phyloP scores from a whole-genome alignment of 768 basidiomycete species.

The Tricholoma sp. region DNA sequence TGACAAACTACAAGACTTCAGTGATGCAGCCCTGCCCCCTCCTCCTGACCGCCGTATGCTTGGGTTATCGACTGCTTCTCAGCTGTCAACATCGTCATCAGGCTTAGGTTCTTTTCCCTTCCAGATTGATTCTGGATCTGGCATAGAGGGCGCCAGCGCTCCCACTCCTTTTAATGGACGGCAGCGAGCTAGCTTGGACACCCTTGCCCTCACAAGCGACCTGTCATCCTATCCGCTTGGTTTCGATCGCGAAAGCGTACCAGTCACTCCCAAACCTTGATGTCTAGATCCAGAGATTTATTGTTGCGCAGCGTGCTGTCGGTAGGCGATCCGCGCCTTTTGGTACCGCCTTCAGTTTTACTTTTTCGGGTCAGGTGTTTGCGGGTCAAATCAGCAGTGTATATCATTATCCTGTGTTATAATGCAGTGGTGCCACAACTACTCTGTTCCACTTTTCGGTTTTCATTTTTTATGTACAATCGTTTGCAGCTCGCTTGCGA shows the following conservation, averaged over 20 bases:
- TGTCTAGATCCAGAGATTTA: neutral
- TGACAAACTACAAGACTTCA: slow-evolving; percentile 17
- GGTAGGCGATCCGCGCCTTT: too few relatives aligned
- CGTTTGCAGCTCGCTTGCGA: slow-evolving; percentile 7
- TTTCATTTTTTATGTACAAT: neutral
- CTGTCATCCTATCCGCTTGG: slow-evolving; percentile 79
- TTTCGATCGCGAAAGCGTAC: slow-evolving; percentile 52
- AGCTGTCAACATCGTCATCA: slow-evolving; percentile 70
- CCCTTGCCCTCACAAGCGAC: slow-evolving; percentile 77
- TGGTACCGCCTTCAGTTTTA: neutral
- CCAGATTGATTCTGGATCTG: slow-evolving; percentile 67
- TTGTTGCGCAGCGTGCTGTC: too few relatives aligned
- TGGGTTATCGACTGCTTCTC: slow-evolving; percentile 75
- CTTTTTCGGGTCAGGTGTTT: slow-evolving; percentile 8
- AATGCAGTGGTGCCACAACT: neutral
- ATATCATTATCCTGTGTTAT: slow-evolving; percentile 6
- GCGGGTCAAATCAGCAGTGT: slow-evolving; percentile 13
- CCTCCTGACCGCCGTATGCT: slow-evolving; percentile 59
- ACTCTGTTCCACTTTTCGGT: slow-evolving; percentile 2
- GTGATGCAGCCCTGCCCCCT: slow-evolving; percentile 32
- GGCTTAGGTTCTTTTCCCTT: slow-evolving; percentile 86
- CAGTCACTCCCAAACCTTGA: slow-evolving; percentile 16
- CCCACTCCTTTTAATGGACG: slow-evolving; percentile 38
- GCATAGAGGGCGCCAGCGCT: slow-evolving; percentile 25
- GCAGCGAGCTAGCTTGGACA: slow-evolving; percentile 80